Evolutionary conservation across 352 stramenopile species (phyloP).

Genomic region (Pythium aphanidermatum): DNA sequence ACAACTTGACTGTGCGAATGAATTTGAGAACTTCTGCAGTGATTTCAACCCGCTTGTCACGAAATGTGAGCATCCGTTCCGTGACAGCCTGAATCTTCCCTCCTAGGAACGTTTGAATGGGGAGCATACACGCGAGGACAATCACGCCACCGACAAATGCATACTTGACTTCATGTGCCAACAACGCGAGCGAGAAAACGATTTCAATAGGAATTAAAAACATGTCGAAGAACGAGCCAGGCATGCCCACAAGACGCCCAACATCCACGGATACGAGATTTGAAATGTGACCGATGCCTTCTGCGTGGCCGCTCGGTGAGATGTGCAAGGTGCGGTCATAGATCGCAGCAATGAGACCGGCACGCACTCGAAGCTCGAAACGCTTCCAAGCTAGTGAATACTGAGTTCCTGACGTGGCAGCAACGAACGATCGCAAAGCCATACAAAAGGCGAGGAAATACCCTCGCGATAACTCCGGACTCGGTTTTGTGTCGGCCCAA

Average conservation of each 20-base stretch:
- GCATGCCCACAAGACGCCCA: constrained; percentile 62
- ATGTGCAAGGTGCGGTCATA: constrained; percentile 51
- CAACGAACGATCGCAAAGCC: constrained; percentile 41
- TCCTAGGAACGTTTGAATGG: constrained; percentile 74
- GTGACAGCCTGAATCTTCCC: constrained; percentile 75
- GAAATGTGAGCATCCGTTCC: constrained; percentile 63
- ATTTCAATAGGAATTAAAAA: constrained; percentile 76
- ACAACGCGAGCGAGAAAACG: constrained; percentile 57
- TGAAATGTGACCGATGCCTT: constrained; percentile 58
- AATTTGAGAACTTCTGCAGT: constrained; percentile 59
- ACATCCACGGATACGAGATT: constrained; percentile 81
- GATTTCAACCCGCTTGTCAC: constrained; percentile 68
- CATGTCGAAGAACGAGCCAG: constrained; percentile 70
- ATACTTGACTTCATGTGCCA: constrained; percentile 75
- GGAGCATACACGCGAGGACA: constrained; percentile 76
- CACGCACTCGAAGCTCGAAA: constrained; percentile 67
- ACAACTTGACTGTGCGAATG: constrained; percentile 76
- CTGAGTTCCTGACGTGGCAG: constrained; percentile 66
- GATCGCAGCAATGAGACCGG: constrained; percentile 62
- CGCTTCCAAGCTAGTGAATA: constrained; percentile 73
- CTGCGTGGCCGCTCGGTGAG: constrained; percentile 21
- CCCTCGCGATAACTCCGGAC: constrained; percentile 31
- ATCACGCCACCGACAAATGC: constrained; percentile 78
- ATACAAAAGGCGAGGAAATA: constrained; percentile 59
- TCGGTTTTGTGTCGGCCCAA: constrained; percentile 39